Evolutionary conservation across 2,329 filamentous ascomycete genomes (phyloP).

Genomic region (Xylaria sp.): DNA sequence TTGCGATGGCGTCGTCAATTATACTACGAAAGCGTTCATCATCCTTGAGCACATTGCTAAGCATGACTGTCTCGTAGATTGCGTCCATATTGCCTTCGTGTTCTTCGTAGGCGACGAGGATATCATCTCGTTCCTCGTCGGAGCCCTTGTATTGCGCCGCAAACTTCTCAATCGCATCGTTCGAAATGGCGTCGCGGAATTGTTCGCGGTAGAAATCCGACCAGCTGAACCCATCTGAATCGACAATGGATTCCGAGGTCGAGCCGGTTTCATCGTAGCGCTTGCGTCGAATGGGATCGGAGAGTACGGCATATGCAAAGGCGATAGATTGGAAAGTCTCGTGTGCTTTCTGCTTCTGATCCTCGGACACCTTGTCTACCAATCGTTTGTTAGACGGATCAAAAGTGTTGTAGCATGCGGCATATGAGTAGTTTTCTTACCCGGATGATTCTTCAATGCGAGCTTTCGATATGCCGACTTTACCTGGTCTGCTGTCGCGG

Average conservation of each 20-base stretch:
- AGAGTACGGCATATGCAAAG: conserved; percentile 93
- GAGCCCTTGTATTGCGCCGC: conserved; percentile 83
- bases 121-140: conserved; percentile 82
- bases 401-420: neutral
- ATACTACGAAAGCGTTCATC: conserved; percentile 85
- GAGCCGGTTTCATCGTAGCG: conserved; percentile 92
- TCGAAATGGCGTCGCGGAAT: conserved; percentile 79
- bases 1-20: conserved; percentile 81
- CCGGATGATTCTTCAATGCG: conserved; percentile 86
- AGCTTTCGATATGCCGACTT: conserved; percentile 92
- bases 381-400: conserved; percentile 14
- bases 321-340: conserved; percentile 88
- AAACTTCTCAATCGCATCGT: conserved; percentile 79
- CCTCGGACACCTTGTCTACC: conserved; percentile 78
- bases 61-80: conserved; percentile 85
- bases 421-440: conserved; percentile 56
- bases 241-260: conserved; percentile 82
- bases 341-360: conserved; percentile 77
- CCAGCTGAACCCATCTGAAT: conserved; percentile 89
- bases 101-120: conserved; percentile 80
- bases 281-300: conserved; percentile 79
- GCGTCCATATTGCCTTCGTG: conserved; percentile 78
- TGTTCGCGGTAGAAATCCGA: conserved; percentile 87
- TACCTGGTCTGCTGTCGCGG: conserved; percentile 80
- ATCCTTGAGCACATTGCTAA: conserved; percentile 84